Evolutionary conservation across 768 basidiomycete genomes (phyloP), one percentile per base, ranked within the genome.

Genomic region (Collybiopsis confluens): DNA sequence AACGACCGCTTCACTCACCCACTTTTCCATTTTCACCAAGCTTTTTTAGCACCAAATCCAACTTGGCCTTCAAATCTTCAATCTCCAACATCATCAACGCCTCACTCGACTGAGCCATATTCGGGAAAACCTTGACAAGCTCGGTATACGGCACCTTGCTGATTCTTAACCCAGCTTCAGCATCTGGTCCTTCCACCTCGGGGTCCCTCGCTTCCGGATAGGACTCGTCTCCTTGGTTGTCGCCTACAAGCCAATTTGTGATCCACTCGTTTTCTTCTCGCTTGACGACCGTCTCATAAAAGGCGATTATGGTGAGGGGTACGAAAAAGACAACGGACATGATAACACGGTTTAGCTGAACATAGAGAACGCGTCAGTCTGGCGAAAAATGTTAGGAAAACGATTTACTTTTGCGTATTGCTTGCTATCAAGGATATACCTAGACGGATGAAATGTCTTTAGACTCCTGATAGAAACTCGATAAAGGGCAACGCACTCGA

Each of bases 241-340:
- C 67, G 40, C 79, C 74, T 15, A 68, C 65, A 56, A 92, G 76
- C 86, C 91, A 89, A 53, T 74, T 78, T 35, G 79, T 76, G 65
- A 90, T 69, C 87, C 88, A 91, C 8, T 65, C 69, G 57, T 80
- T 76, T 57, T 77, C 81, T 24, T 68, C 62, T 13, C 67, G 64
- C 55, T 78, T 70, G 45, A 76, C 65, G 9, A 75, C 73, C 1
- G 89, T 78, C 70, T 97, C 95, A 61, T 75, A 88, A 30, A 94
- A 61, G 0, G 92, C 88, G 57, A 97, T 88, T 15, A 77, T 47
- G 3, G 76, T 71, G 27, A 97, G 73, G 2, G 93, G 92, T 50
- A 93, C 56, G 69, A 86, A 88, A 74, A 98, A 96, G n/a, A 96
- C 56, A 40, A 77, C 59, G 21, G 72, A 69, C 94, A 98, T 96